These are phyloP conservation scores for Maudiozyma barnettii DNA, from an alignment of 805 yeast species.

Conservation along the genomic window DNA sequence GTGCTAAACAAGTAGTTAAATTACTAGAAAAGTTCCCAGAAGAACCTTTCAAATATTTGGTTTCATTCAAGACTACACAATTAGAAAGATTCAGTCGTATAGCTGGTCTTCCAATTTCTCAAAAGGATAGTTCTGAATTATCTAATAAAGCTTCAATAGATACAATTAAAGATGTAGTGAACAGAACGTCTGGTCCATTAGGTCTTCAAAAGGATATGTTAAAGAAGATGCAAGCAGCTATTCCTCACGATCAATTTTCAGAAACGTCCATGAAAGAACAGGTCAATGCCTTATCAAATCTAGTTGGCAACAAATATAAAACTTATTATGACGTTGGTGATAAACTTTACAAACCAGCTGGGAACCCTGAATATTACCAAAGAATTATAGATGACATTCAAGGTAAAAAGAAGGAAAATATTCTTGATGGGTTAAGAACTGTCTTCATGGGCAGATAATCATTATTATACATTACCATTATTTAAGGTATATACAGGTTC, in stretches of 20 bases:
- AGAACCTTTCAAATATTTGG: slow-evolving; percentile 58
- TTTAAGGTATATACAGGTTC: neutral
- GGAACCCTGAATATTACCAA: slow-evolving; percentile 70
- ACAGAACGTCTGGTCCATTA: slow-evolving; percentile 31
- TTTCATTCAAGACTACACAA: slow-evolving; percentile 62
- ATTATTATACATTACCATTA: too few species aligned
- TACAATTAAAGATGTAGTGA: slow-evolving; percentile 32
- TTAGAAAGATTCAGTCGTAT: slow-evolving; percentile 44
- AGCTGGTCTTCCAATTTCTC: slow-evolving; percentile 35
- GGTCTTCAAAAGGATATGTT: slow-evolving; percentile 42
- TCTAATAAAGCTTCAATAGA: slow-evolving; percentile 30
- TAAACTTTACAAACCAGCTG: slow-evolving; percentile 67
- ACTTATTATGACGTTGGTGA: slow-evolving; percentile 56
- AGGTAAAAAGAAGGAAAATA: slow-evolving; percentile 60
- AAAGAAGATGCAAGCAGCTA: slow-evolving; percentile 33
- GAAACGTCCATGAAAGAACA: slow-evolving; percentile 44
- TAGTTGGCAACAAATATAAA: slow-evolving; percentile 52
- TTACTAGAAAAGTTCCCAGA: slow-evolving; percentile 55
- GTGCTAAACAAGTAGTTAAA: slow-evolving; percentile 48
- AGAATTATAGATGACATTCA: slow-evolving; percentile 60
- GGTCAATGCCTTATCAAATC: slow-evolving; percentile 45
- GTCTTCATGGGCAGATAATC: slow-evolving; percentile 60
- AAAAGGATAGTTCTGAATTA: slow-evolving; percentile 18
- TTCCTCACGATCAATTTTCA: slow-evolving; percentile 42
- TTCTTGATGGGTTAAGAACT: slow-evolving; percentile 58